Conservation (phyloP, 1,284 basidiomycete genomes). For the Leccinum fuscescens region DNA sequence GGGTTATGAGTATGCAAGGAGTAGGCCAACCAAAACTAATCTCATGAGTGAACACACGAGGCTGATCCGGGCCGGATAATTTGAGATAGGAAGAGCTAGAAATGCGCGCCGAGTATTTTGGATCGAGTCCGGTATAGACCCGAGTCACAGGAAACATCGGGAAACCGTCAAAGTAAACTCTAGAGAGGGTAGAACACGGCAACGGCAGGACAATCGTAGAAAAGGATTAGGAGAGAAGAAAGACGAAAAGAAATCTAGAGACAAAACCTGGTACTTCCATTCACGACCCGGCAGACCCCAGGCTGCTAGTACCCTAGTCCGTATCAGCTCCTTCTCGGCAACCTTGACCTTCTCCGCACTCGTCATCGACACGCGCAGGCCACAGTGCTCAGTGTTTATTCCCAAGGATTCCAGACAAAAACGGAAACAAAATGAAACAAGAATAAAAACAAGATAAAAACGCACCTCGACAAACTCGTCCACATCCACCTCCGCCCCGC, state of each 20-base stretch:
- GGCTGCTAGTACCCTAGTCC: slow-evolving; percentile 34
- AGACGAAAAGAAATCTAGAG: neutral
- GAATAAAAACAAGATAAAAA: neutral
- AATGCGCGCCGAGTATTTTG: neutral
- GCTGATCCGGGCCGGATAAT: neutral
- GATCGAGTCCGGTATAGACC: neutral
- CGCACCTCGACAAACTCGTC: slow-evolving; percentile 80
- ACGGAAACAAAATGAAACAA: neutral
- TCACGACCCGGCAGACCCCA: neutral
- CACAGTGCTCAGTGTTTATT: neutral
- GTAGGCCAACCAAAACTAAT: neutral
- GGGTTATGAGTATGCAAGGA: neutral
- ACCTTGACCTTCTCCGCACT: slow-evolving; percentile 37
- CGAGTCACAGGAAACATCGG: neutral
- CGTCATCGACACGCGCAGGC: slow-evolving; percentile 49
- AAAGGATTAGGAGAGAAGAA: neutral
- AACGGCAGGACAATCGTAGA: neutral
- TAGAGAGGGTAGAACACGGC: neutral
- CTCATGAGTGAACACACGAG: neutral
- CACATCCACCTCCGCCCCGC: slow-evolving; percentile 57
- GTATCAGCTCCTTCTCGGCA: slow-evolving; percentile 45
- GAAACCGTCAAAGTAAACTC: neutral
- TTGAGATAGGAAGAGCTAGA: neutral
- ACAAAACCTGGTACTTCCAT: neutral
- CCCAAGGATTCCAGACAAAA: neutral